Evolutionary conservation across 495 filamentous ascomycete genomes (phyloP), one percentile per base, ranked within the genome.

Genomic region (Thozetella sp.): DNA sequence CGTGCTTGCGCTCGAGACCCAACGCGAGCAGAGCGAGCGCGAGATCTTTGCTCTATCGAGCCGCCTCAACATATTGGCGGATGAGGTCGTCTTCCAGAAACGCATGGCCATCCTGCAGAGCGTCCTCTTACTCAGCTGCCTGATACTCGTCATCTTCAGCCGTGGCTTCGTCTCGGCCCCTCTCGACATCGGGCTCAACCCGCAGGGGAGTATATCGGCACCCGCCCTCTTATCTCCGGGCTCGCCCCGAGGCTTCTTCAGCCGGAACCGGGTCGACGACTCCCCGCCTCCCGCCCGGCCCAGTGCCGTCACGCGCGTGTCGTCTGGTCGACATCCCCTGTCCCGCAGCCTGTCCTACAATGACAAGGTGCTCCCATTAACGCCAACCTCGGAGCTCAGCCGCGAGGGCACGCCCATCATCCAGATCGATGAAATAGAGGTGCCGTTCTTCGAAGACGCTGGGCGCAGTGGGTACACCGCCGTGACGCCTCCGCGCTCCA

Each of bases 41-140:
- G 95, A 99, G 70, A 86, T 96, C 51, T 77, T 89, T 48, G 92
- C 92, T 17, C 78, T 98, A n/a, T 89, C 83, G 62, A 70, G 84
- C n/a, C 88, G 94, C 30, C 83, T 99, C 48, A 89, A 86, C 58
- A 81, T 97, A 23, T 81, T 99, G 1, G 93, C 94, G 22, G 94
- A 99, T 62, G 95, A 99, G 72, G 82, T 99, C 22, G 88, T 97
- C 50, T 97, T 95, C 72, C 95, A 98, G 74, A 97, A 97, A 72
- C 86, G 95, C 43, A 93, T 99, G 80, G 88, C 90, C 22, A 92
- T 97, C 61, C 80, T 96, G 43, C 94, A 97, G 72, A 90, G 88
- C 57, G 82, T 95, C 10, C 83, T 98, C 19, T 85, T 99, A 1
- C 84, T 99, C 2, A 84, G 93, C 63, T 97, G 93, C 65, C 89